These are phyloP conservation scores for Hypoxylon crocopeplum DNA, from an alignment of 495 filamentous ascomycete species.

Conservation along the genomic window DNA sequence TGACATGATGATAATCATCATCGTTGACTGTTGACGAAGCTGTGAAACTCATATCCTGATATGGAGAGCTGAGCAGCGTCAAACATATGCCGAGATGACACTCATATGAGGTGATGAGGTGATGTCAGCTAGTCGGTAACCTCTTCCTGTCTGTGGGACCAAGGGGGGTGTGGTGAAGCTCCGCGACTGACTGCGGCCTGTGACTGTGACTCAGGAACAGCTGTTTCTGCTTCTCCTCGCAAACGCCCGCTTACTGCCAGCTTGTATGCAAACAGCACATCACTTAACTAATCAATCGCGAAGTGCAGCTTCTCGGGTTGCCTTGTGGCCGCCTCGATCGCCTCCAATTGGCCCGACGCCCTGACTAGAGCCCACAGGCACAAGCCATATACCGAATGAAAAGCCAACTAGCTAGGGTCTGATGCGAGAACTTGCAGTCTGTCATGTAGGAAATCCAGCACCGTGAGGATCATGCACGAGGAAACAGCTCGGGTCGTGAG, in stretches of 20 bases:
- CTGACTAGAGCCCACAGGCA: conserved; percentile 31
- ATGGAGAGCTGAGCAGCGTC: too few species aligned
- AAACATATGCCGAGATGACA: conserved; percentile 24
- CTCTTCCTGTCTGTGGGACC: conserved; percentile 40
- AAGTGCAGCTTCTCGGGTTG: conserved; percentile 35
- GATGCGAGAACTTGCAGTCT: conserved; percentile 23
- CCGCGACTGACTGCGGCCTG: conserved; percentile 11
- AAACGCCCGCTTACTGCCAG: conserved; percentile 33
- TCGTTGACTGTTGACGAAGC: too few species aligned
- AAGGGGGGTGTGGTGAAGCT: conserved; percentile 14
- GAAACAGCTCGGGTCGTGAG: conserved; percentile 10
- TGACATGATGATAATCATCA: conserved; percentile 2
- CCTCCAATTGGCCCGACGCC: conserved; percentile 22
- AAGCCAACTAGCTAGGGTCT: conserved; percentile 23
- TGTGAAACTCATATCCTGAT: too few species aligned
- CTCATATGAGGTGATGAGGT: not conserved
- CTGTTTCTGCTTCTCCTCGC: conserved; percentile 21
- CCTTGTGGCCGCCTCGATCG: conserved; percentile 25
- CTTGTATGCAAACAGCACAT: conserved; percentile 35
- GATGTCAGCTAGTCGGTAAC: conserved; percentile 47
- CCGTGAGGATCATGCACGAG: conserved; percentile 11
- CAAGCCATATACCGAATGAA: conserved; percentile 26
- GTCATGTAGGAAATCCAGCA: conserved; percentile 29
- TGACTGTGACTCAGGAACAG: conserved; percentile 33
- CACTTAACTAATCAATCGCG: conserved; percentile 37